Evolutionary conservation across 2,329 filamentous ascomycete species (phyloP).

Genomic region (Epichloe aotearoae): DNA sequence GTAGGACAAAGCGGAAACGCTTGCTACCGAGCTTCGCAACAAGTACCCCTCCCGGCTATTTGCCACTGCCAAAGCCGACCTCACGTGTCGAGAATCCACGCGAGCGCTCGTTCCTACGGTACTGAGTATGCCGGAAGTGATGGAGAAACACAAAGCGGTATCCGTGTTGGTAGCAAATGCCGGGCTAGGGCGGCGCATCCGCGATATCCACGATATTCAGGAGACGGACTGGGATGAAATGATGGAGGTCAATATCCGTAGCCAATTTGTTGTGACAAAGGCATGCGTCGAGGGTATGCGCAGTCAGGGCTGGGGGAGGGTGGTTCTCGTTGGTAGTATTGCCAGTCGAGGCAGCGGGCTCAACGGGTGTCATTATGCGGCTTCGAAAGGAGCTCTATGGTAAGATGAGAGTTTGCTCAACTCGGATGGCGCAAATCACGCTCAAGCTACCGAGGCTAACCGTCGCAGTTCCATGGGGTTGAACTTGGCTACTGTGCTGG

Average conservation of each 20-base stretch:
- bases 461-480: slow-evolving; percentile 5
- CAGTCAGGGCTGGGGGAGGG: slow-evolving; percentile 3
- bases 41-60: slow-evolving; percentile 4
- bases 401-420: background rate
- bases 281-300: slow-evolving; percentile 6
- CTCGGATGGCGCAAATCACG: background rate
- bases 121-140: background rate
- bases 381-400: slow-evolving; percentile 6
- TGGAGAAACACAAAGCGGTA: slow-evolving; percentile 1
- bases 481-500: slow-evolving; percentile 4
- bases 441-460: background rate
- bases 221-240: slow-evolving; percentile 6
- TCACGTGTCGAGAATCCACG: slow-evolving; percentile 3
- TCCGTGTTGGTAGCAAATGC: slow-evolving; percentile 6
- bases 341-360: slow-evolving; percentile 5
- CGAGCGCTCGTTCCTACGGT: slow-evolving; percentile 1
- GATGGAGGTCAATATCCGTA: slow-evolving; percentile 5
- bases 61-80: slow-evolving; percentile 2
- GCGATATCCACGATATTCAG: slow-evolving; percentile 3
- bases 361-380: slow-evolving; percentile 7
- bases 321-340: slow-evolving; percentile 6
- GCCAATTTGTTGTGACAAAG: slow-evolving; percentile 6
- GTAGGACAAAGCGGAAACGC: slow-evolving; percentile 4
- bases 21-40: background rate
- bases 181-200: slow-evolving; percentile 5